Percentiles rank a stretch among this genome's conserved stretches.
Conservation (phyloP, 2,329 filamentous ascomycete genomes). For the Pseudomassariella vexata region DNA sequence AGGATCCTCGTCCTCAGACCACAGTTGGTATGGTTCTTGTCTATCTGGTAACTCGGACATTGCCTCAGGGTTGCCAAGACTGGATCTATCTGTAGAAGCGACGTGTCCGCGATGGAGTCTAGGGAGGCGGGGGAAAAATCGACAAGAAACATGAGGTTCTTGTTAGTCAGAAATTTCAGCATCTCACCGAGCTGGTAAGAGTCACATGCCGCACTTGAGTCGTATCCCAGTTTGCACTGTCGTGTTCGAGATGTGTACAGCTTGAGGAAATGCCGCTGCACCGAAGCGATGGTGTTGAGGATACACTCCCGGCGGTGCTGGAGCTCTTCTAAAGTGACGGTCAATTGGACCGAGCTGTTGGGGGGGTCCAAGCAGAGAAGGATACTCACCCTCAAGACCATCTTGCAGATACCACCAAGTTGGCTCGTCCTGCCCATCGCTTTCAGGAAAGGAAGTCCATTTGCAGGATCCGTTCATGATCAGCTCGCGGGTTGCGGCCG, state of each 20-base stretch:
- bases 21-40: slow-evolving; percentile 68
- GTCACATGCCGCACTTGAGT: slow-evolving; percentile 66
- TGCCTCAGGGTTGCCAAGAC: slow-evolving; percentile 58
- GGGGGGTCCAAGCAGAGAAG: neutral
- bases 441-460: slow-evolving; percentile 41
- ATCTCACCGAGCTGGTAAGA: slow-evolving; percentile 75
- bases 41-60: slow-evolving; percentile 67
- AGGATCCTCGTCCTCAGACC: slow-evolving; percentile 61
- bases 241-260: slow-evolving; percentile 58
- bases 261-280: slow-evolving; percentile 61
- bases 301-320: slow-evolving; percentile 60
- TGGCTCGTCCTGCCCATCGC: slow-evolving; percentile 24
- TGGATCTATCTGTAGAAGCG: slow-evolving; percentile 55
- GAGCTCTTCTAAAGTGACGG: slow-evolving; percentile 50
- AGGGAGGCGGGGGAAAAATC: slow-evolving; percentile 47
- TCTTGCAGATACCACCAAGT: slow-evolving; percentile 70
- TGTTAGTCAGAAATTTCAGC: slow-evolving; percentile 61
- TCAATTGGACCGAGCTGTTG: slow-evolving; percentile 2
- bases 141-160: slow-evolving; percentile 53
- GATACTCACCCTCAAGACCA: slow-evolving; percentile 54
- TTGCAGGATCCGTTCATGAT: slow-evolving; percentile 59
- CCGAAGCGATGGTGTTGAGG: slow-evolving; percentile 62
- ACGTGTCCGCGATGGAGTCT: slow-evolving; percentile 38
- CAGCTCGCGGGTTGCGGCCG: slow-evolving; percentile 57
- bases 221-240: slow-evolving; percentile 71